Percentiles rank a stretch among this genome's conserved stretches.
Evolutionary conservation across 164 flowering plant genomes (phyloP).

Genomic region (Annona squamosa): DNA sequence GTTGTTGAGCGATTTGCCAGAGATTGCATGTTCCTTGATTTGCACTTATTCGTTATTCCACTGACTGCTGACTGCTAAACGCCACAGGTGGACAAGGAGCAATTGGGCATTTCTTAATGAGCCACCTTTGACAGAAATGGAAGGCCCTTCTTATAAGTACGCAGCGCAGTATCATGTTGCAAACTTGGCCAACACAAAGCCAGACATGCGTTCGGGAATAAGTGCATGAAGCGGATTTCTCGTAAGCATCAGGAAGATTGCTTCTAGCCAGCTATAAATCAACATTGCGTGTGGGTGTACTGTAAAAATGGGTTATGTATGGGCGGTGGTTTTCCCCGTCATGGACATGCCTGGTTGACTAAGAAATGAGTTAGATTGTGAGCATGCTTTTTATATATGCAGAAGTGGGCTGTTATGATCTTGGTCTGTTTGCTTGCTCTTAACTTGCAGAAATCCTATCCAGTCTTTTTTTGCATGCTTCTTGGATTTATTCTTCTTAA

Average conservation of each 20-base stretch:
- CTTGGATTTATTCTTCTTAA: too few species aligned
- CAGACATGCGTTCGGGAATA: conserved; percentile 13
- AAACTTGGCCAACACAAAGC: conserved; percentile 11
- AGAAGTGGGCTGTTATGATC: too few species aligned
- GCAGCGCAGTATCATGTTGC: conserved; percentile 44
- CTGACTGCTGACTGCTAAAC: not conserved
- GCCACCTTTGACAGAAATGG: conserved; percentile 47
- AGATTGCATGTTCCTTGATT: not conserved
- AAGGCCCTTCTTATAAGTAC: conserved; percentile 35
- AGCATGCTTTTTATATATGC: too few species aligned
- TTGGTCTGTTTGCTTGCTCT: too few species aligned
- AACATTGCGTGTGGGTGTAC: too few species aligned
- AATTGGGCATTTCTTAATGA: conserved; percentile 53
- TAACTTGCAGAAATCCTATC: too few species aligned
- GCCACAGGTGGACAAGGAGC: conserved; percentile 79
- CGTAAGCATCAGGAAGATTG: not conserved
- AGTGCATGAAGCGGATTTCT: conserved; percentile 5
- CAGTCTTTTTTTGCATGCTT: too few species aligned
- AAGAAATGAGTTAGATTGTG: too few species aligned
- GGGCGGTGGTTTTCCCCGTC: too few species aligned
- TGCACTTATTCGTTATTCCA: not conserved
- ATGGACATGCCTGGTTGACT: too few species aligned
- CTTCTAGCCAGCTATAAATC: not conserved
- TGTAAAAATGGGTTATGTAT: too few species aligned
- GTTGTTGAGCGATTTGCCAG: too few species aligned